Evolutionary conservation across 2,329 filamentous ascomycete species (phyloP), one percentile per base, ranked within the genome.

Genomic region (Phialocephala sp.): DNA sequence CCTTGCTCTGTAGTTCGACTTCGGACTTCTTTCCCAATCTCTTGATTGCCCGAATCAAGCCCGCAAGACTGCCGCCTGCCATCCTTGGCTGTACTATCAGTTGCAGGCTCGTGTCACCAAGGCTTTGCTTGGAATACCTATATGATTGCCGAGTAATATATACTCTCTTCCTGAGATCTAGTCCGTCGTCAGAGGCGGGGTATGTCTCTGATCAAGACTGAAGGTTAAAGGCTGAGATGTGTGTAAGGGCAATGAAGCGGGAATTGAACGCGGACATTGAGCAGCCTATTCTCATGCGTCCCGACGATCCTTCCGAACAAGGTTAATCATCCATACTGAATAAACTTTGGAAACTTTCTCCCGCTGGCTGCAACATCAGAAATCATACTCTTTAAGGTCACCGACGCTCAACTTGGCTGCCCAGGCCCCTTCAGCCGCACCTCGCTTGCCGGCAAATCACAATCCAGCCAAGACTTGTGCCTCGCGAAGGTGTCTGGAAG

Each of bases 371-470:
- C 27, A 32, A 32, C 37, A 41, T 18, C 9, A 41, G 11, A 41
- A 14, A 14, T 12, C 37, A 14, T 41, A 18, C 37, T 41, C n/a
- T 45, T 20, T 8, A n/a, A 20, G 18, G 8, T 12, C n/a, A 18
- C n/a, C 18, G 18, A 9, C 11, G 11, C 8, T 50, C 45, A 50
- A 20, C n/a, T n/a, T 5, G 27, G 4, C 18, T n/a, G n/a, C n/a
- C n/a, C n/a, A n/a, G n/a, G n/a, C 8, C 45, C 11, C n/a, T n/a
- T 5, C 6, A 20, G 14, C 43, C 45, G 8, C 18, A 22, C 11
- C 20, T 50, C 45, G 45, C 45, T 22, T 50, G 45, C 18, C 45
- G 45, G 20, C 45, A 8, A 50, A 50, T 50, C 45, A 50, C 20
- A 43, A 41, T 14, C 15, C 41, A 15, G n/a, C 15, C 15, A 15